These are phyloP conservation scores for Leccinum incarnatum DNA, from an alignment of 768 basidiomycete genomes.

Conservation along the genomic window DNA sequence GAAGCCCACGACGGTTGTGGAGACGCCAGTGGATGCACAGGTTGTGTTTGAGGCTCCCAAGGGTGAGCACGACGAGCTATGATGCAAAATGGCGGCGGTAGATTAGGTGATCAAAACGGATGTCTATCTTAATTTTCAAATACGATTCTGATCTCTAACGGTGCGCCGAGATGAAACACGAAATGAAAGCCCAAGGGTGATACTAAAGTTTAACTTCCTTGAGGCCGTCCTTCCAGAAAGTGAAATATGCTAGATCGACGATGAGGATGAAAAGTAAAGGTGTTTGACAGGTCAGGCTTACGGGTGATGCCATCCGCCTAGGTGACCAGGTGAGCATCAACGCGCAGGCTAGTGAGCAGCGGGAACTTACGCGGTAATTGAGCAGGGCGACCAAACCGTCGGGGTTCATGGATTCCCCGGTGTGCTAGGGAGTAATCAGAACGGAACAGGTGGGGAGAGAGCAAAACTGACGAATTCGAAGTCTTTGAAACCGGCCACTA, in stretches of 20 bases:
- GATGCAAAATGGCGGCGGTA: constrained; percentile 11
- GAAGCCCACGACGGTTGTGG: constrained; percentile 33
- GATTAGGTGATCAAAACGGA: constrained; percentile 18
- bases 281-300: constrained; percentile 37
- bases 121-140: constrained; percentile 23
- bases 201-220: constrained; percentile 71
- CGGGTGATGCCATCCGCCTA: constrained; percentile 81
- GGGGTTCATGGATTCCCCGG: constrained; percentile 72
- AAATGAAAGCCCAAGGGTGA: neutral
- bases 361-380: constrained; percentile 76
- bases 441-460: too few species aligned
- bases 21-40: constrained; percentile 23
- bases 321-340: constrained; percentile 14
- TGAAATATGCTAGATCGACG: constrained; percentile 68
- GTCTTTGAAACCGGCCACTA: constrained; percentile 87
- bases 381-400: constrained; percentile 94
- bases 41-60: constrained; percentile 25
- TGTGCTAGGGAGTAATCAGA: constrained; percentile 46
- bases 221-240: constrained; percentile 94
- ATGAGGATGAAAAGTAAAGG: constrained; percentile 3
- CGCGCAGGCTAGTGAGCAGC: neutral
- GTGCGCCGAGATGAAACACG: neutral
- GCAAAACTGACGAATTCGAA: constrained; percentile 76
- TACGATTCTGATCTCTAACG: constrained; percentile 14
- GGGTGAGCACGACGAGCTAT: constrained; percentile 30